A percentile compares a stretch with the other conserved stretches of the same genome.
Conservation (phyloP, 352 stramenopile genomes). For the Globisporangium echinulatum region DNA sequence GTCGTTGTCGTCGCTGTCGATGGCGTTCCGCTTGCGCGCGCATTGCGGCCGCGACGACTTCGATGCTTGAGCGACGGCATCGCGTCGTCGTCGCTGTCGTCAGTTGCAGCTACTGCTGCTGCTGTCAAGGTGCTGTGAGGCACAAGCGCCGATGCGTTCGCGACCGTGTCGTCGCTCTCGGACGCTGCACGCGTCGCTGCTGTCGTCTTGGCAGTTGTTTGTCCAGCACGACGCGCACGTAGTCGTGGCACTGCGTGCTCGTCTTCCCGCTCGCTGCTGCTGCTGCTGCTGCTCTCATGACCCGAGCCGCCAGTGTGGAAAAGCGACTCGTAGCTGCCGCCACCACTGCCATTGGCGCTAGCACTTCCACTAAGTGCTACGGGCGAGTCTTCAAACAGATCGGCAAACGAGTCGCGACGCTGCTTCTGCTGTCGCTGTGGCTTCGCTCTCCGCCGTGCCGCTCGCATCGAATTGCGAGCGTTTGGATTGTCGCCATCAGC, state of each 20-base stretch:
- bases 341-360: slow-evolving; percentile 1
- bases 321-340: slow-evolving; percentile 46
- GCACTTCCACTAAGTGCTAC: no score
- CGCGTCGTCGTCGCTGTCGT: slow-evolving; percentile 14
- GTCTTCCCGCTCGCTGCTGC: background rate
- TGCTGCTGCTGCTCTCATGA: slow-evolving; percentile 15
- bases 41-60: background rate
- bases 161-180: slow-evolving; percentile 1
- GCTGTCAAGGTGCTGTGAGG: background rate
- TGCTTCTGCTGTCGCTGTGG: slow-evolving; percentile 5
- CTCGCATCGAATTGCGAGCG: no score
- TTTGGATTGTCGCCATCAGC: slow-evolving; percentile 8
- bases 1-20: background rate
- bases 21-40: background rate
- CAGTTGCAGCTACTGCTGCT: background rate
- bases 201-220: background rate
- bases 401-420: slow-evolving; percentile 66
- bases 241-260: background rate
- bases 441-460: no score
- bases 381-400: slow-evolving; percentile 50
- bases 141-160: background rate
- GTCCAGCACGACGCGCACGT: background rate
- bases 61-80: slow-evolving; percentile 19
- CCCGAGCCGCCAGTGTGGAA: slow-evolving; percentile 25
- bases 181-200: background rate